Evolutionary conservation across 176 grass and related monocot genomes (phyloP).

Genomic region (maize (Zea mays)): Zm-B73-REFERENCE-NAM-5.0 NC_050099.1:7455001-7455500

Average conservation of each 20-base stretch:
- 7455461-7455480: background rate
- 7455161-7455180: constrained; percentile 89
- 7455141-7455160: constrained; percentile 11
- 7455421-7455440: constrained; percentile 9
- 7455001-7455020: constrained; percentile 85
- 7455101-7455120: constrained; percentile 34
- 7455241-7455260: constrained; percentile 95
- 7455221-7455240: constrained; percentile 97
- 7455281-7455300: constrained; percentile 98
- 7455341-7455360: background rate
- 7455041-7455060: constrained; percentile 95
- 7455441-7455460: background rate
- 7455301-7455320: constrained; percentile 92
- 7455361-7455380: background rate
- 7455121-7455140: constrained; percentile 25
- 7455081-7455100: constrained; percentile 35
- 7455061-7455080: constrained; percentile 85
- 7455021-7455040: constrained; percentile 85
- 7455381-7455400: constrained; percentile 19
- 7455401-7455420: constrained; percentile 22
- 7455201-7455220: constrained; percentile 98
- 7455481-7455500: background rate
- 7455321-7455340: constrained; percentile 19
- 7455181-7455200: constrained; percentile 98
- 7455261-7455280: constrained; percentile 97